Percentiles rank a stretch among this genome's conserved stretches.
Conservation (phyloP, 495 filamentous ascomycete species). For the Aspergillus egyptiacus region DNA sequence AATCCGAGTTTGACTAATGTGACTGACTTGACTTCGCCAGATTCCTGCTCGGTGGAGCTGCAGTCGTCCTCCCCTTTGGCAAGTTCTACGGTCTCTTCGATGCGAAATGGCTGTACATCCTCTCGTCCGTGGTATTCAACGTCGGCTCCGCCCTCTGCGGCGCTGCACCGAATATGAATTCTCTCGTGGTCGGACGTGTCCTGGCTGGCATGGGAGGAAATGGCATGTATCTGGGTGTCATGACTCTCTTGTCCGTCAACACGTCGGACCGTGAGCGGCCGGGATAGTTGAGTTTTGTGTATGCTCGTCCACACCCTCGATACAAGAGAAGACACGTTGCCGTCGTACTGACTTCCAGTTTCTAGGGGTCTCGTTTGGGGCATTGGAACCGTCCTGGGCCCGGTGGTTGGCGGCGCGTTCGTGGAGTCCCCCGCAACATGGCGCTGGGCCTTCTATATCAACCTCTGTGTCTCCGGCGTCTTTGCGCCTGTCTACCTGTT, state of each 20-base stretch:
- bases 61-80: slow-evolving; percentile 29
- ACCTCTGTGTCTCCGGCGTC: slow-evolving; percentile 47
- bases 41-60: neutral
- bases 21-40: too few relatives aligned
- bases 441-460: slow-evolving; percentile 47
- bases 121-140: slow-evolving; percentile 40
- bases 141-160: slow-evolving; percentile 47
- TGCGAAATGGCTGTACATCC: slow-evolving; percentile 47
- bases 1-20: too few relatives aligned
- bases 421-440: slow-evolving; percentile 29
- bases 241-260: slow-evolving; percentile 40
- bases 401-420: slow-evolving; percentile 38
- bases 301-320: too few relatives aligned
- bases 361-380: slow-evolving; percentile 36
- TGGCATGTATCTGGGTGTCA: slow-evolving; percentile 47
- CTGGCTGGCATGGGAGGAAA: slow-evolving; percentile 35
- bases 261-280: slow-evolving; percentile 41
- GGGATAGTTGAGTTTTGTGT: slow-evolving; percentile 49
- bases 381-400: slow-evolving; percentile 39
- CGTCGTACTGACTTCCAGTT: neutral
- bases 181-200: slow-evolving; percentile 45
- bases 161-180: slow-evolving; percentile 43
- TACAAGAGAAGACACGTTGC: slow-evolving; percentile 43
- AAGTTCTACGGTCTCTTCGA: slow-evolving; percentile 48
- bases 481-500: slow-evolving; percentile 52